These are phyloP conservation scores for Emergomyces pasteurianus DNA, from an alignment of 2,329 filamentous ascomycete genomes.

Conservation along the genomic window DNA sequence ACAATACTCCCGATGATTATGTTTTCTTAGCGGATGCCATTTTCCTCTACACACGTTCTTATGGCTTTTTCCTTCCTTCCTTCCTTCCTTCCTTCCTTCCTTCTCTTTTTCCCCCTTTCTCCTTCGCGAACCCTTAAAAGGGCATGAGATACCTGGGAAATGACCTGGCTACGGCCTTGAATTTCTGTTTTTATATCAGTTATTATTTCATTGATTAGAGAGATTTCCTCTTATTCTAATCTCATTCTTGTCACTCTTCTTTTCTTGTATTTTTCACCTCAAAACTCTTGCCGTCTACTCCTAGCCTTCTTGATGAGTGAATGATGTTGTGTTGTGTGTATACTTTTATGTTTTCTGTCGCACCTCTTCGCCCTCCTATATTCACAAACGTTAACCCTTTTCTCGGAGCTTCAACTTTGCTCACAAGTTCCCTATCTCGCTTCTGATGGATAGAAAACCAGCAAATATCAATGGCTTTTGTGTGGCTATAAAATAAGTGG, in stretches of 20 bases:
- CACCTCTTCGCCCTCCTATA: not conserved
- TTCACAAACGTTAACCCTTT: not conserved
- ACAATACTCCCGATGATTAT: not conserved
- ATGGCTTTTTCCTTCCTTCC: not conserved
- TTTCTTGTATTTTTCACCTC: not conserved
- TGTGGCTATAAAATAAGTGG: not conserved
- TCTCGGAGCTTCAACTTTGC: not conserved
- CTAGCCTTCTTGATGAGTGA: not conserved
- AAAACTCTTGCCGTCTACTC: not conserved
- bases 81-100: not conserved
- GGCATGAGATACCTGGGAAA: slow-evolving; percentile 2
- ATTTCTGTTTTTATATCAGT: not conserved
- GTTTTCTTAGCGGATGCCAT: not conserved
- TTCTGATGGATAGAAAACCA: not conserved
- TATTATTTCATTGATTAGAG: slow-evolving; percentile 3
- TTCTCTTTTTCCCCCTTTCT: not conserved
- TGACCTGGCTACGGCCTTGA: slow-evolving; percentile 1
- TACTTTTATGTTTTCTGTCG: not conserved
- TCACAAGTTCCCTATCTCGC: not conserved
- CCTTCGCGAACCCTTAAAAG: not conserved
- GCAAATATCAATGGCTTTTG: not conserved
- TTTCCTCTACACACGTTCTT: not conserved
- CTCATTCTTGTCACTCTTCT: not conserved
- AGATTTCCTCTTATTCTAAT: not conserved
- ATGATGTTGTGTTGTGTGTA: not conserved